A percentile compares a stretch with the other conserved stretches of the same genome.
Evolutionary conservation across 352 stramenopile species (phyloP).

Genomic region (Paralagenidium karlingii): DNA sequence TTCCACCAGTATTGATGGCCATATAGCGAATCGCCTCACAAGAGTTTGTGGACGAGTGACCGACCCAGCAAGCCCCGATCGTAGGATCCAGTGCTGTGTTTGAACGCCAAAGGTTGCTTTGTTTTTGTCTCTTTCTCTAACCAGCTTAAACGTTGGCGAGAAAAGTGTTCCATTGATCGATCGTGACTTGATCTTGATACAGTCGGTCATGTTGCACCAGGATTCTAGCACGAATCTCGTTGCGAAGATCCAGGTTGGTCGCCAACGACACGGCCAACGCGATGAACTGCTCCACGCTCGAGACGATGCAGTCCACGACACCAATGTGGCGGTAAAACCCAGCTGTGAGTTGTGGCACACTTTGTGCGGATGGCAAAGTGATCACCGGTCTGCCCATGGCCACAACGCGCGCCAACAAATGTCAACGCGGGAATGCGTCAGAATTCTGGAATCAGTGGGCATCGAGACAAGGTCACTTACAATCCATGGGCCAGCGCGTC

Average conservation of each 20-base stretch:
- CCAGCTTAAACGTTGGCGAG: constrained; percentile 6
- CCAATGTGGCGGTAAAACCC: constrained; percentile 48
- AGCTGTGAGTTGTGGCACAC: constrained; percentile 35
- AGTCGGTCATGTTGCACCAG: constrained; percentile 5
- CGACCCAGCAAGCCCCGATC: too few relatives aligned
- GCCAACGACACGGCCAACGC: constrained; percentile 18
- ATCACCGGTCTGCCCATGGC: constrained; percentile 25
- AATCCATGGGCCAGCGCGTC: constrained; percentile 66
- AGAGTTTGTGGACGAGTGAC: too few relatives aligned
- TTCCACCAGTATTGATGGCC: too few relatives aligned
- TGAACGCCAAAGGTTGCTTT: too few relatives aligned
- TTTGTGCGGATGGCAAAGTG: constrained; percentile 34
- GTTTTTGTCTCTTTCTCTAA: too few relatives aligned
- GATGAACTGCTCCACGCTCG: constrained; percentile 24
- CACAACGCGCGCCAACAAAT: neutral
- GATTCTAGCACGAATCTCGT: constrained; percentile 3
- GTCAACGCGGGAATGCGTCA: neutral
- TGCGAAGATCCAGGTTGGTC: constrained; percentile 5
- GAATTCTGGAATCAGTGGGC: neutral
- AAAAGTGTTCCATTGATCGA: constrained; percentile 24
- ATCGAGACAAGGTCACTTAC: constrained; percentile 13
- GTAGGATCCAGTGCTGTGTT: too few relatives aligned
- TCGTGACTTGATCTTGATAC: constrained; percentile 11
- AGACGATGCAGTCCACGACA: constrained; percentile 23
- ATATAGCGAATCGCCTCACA: too few relatives aligned